Evolutionary conservation across 768 basidiomycete species (phyloP).

Genomic region (Lactarius quietus): DNA sequence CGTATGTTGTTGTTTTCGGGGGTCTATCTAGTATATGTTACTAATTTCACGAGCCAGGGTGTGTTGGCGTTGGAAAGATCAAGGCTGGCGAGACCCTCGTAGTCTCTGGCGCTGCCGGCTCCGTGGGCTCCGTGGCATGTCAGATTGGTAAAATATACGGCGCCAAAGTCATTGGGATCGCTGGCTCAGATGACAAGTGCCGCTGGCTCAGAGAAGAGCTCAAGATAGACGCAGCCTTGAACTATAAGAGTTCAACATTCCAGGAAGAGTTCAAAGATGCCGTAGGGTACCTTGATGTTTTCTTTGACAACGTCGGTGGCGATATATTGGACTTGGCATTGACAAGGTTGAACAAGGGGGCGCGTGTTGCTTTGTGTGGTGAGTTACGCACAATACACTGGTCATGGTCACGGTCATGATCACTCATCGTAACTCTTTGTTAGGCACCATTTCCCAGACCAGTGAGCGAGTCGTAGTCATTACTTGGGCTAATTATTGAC

Average conservation of each 20-base stretch:
- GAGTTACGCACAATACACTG: constrained; percentile 28
- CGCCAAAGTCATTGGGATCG: constrained; percentile 84
- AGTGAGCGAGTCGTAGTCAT: constrained; percentile 42
- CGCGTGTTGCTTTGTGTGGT: constrained; percentile 83
- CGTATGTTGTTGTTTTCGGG: constrained; percentile 42
- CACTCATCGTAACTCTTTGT: constrained; percentile 41
- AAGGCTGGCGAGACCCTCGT: constrained; percentile 84
- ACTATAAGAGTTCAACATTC: constrained; percentile 83
- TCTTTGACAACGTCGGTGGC: constrained; percentile 80
- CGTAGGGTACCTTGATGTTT: constrained; percentile 76
- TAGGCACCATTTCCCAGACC: constrained; percentile 83
- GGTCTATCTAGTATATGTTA: constrained; percentile 30
- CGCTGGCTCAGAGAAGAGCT: constrained; percentile 80
- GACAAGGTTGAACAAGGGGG: constrained; percentile 68
- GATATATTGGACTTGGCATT: constrained; percentile 80
- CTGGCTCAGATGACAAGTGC: constrained; percentile 81
- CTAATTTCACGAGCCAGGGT: constrained; percentile 48
- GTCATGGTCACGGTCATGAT: background rate
- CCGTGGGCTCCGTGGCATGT: constrained; percentile 80
- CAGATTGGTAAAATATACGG: constrained; percentile 78
- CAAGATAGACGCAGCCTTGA: constrained; percentile 77
- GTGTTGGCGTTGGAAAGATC: constrained; percentile 71
- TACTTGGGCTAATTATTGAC: background rate
- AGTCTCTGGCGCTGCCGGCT: constrained; percentile 88
- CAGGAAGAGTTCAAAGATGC: constrained; percentile 61